Conservation (phyloP, 1,284 basidiomycete genomes). For the Trichosporon sp. region DNA sequence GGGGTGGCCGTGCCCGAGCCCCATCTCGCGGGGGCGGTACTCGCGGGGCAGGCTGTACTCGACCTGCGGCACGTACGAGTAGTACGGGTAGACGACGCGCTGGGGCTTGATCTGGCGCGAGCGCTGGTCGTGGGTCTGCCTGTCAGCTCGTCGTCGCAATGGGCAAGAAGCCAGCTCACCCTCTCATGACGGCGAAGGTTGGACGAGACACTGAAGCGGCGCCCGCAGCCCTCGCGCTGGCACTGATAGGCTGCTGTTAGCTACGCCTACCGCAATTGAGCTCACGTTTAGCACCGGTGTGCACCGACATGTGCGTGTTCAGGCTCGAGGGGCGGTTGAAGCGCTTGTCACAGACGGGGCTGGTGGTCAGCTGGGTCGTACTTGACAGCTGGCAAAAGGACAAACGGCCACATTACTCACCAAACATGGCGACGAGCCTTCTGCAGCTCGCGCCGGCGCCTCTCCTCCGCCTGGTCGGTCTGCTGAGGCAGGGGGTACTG, state of each 20-base stretch:
- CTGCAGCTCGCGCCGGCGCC: constrained; percentile 13
- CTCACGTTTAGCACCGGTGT: constrained; percentile 62
- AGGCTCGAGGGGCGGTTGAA: constrained; percentile 64
- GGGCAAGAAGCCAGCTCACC: constrained; percentile 25
- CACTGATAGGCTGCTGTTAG: constrained; percentile 55
- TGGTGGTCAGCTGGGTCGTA: constrained; percentile 10
- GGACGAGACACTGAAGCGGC: constrained; percentile 59
- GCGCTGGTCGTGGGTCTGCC: constrained; percentile 13
- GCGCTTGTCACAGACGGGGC: constrained; percentile 56
- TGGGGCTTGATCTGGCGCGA: neutral
- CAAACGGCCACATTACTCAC: constrained; percentile 9
- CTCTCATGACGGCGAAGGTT: constrained; percentile 61
- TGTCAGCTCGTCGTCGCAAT: neutral
- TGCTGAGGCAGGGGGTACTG: constrained; percentile 5
- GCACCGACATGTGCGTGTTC: constrained; percentile 63
- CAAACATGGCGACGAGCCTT: constrained; percentile 27
- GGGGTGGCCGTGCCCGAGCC: neutral
- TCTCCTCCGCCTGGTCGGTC: constrained; percentile 1
- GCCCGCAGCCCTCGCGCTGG: constrained; percentile 53
- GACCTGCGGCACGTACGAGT: neutral
- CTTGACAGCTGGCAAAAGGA: neutral
- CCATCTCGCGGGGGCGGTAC: constrained; percentile 4
- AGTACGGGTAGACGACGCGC: neutral
- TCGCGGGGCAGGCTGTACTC: neutral
- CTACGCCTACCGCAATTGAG: neutral